phyloP scores from a whole-genome alignment of 129 eudicot species.

The Lactuca sativa region DNA sequence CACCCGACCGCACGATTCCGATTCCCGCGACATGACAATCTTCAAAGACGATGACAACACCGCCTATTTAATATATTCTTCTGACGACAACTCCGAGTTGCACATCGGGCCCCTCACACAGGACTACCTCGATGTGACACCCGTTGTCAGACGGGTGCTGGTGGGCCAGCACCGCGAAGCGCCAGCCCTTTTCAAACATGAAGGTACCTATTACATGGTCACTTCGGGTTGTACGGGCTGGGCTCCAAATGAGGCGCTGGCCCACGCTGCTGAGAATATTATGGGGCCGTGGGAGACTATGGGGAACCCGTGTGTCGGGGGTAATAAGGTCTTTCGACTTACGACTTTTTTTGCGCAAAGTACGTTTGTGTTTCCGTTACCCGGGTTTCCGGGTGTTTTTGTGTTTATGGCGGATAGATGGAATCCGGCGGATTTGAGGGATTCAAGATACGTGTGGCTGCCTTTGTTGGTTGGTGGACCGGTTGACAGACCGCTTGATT shows the following conservation, averaged over 20 bases:
- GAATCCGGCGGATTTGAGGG: constrained; percentile 94
- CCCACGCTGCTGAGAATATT: constrained; percentile 81
- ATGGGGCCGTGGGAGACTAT: constrained; percentile 94
- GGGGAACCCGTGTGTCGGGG: constrained; percentile 95
- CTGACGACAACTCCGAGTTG: constrained; percentile 85
- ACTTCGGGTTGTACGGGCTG: constrained; percentile 96
- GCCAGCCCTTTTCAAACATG: constrained; percentile 91
- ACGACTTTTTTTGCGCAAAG: constrained; percentile 88
- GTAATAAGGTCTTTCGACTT: constrained; percentile 56
- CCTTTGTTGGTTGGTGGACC: constrained; percentile 80
- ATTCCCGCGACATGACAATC: constrained; percentile 96
- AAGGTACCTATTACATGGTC: constrained; percentile 93
- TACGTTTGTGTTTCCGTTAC: constrained; percentile 80
- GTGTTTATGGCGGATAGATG: constrained; percentile 93
- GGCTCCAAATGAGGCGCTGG: constrained; percentile 89
- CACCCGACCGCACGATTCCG: constrained; percentile 79
- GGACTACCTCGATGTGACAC: constrained; percentile 72
- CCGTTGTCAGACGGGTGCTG: constrained; percentile 53
- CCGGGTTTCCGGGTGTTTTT: constrained; percentile 65
- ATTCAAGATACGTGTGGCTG: constrained; percentile 93
- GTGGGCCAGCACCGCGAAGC: constrained; percentile 93
- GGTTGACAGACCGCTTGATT: constrained; percentile 81
- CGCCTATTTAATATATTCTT: constrained; percentile 88
- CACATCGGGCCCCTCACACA: constrained; percentile 76
- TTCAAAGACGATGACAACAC: constrained; percentile 83